Conservation (phyloP, 805 yeast genomes). For the Brettanomyces anomalus region DNA sequence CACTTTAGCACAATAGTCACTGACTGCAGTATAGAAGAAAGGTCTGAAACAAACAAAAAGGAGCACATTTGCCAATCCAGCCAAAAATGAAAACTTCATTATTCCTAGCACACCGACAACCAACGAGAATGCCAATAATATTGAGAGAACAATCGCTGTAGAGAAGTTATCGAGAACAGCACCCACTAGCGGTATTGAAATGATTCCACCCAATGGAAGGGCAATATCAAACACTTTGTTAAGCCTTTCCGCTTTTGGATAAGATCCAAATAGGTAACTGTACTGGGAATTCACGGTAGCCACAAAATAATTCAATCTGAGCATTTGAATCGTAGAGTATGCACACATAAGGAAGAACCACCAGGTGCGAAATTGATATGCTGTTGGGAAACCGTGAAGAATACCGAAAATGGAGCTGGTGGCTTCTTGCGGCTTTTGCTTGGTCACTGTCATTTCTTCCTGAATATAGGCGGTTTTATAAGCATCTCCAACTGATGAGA, state of each 20-base stretch:
- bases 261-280: conserved; percentile 34
- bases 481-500: conserved; percentile 51
- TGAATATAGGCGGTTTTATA: conserved; percentile 43
- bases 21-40: conserved; percentile 47
- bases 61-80: conserved; percentile 37
- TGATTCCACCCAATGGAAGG: conserved; percentile 47
- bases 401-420: conserved; percentile 44
- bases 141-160: conserved; percentile 34
- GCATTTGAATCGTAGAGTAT: conserved; percentile 48
- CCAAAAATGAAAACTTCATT: conserved; percentile 26
- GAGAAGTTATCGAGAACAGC: conserved; percentile 39
- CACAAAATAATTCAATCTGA: conserved; percentile 48
- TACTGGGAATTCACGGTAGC: conserved; percentile 52
- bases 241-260: conserved; percentile 28
- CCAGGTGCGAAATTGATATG: conserved; percentile 39
- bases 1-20: conserved; percentile 53
- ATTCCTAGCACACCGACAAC: conserved; percentile 42
- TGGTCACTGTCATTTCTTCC: conserved; percentile 31
- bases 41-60: conserved; percentile 48
- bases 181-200: conserved; percentile 48
- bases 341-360: conserved; percentile 44
- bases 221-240: conserved; percentile 44
- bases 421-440: conserved; percentile 16
- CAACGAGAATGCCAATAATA: conserved; percentile 32
- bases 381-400: conserved; percentile 42